Percentiles rank a stretch among this genome's conserved stretches.
Evolutionary conservation across 73 alveolate genomes (phyloP).

Genomic region (Paramecium pentaurelia): DNA sequence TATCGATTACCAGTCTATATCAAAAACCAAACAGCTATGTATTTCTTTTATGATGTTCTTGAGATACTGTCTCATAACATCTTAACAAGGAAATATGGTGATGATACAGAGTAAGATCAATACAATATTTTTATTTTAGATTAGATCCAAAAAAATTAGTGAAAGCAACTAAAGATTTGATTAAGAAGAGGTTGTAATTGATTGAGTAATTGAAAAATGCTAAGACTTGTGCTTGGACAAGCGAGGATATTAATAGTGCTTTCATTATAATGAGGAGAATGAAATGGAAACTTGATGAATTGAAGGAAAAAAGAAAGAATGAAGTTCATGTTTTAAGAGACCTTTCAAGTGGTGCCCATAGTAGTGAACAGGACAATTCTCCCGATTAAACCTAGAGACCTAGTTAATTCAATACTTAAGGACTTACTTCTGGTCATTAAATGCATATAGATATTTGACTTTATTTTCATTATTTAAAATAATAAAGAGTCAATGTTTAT

Average conservation of each 20-base stretch:
- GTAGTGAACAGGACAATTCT: background rate
- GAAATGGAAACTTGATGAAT: slow-evolving; percentile 21
- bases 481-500: background rate
- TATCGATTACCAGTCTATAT: slow-evolving; percentile 7
- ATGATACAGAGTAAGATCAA: slow-evolving; percentile 3
- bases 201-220: background rate
- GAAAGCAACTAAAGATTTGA: background rate
- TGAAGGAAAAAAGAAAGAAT: background rate
- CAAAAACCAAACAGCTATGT: background rate
- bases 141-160: background rate
- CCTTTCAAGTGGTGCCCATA: background rate
- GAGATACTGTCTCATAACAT: background rate
- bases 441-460: background rate
- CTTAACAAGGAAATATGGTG: slow-evolving; percentile 5
- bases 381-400: background rate
- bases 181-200: background rate
- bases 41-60: slow-evolving; percentile 28
- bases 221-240: background rate
- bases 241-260: slow-evolving; percentile 22
- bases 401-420: background rate
- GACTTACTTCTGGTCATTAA: background rate
- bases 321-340: background rate
- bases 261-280: slow-evolving; percentile 4
- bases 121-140: background rate
- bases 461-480: background rate